Base-by-base conservation (phyloP, 495 filamentous ascomycete genomes). In the Aspergillus kassunensis region DNA sequence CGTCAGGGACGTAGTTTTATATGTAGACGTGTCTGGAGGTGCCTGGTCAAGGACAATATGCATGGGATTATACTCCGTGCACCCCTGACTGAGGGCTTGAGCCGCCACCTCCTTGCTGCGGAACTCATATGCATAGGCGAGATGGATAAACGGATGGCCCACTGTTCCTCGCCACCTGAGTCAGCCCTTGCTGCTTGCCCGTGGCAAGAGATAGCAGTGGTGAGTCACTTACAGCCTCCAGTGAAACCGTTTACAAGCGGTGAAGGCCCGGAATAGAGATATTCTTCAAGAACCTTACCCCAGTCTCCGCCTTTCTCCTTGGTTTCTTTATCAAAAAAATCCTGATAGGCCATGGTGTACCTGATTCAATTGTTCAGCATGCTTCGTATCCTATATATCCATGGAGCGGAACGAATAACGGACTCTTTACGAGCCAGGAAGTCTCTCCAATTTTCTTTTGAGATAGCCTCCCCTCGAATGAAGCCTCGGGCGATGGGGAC, bases 261-360 rank as follows among this genome's bases (percentile, higher is more conserved):
- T 61, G 87, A 75, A 31, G 85, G 74, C 29, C 89, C 89, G 30
- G 74, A 59, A 46, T 86, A 84, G 50, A 95, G 63, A 57, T 84
- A 92, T 51, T 90, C 81, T 6, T 82, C 69, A 1, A 90, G 68
- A 7, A 91, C 75, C 21, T 68, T 70, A 62, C 82, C 86, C 90
- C 90, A 95, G 65, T 89, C 77, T 60, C 91, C 91, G 16, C 79
- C 73, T 52, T 81, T 75, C 9, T 50, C 42, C 12, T 82, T 84
- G 35, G 93, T 64, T 49, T 85, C 75, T 58, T 93, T 88, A 58
- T 93, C 89, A 59, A 91, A 95, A 62, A 89, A 95, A 63, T 93
- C 86, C 24, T 92, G 66, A 58, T 81, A 95, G 13, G 87, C 87
- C 12, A 87, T 70, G 56, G 90, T 85, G 59, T 88, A 88, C 16